phyloP scores from a whole-genome alignment of 1,284 basidiomycete genomes.

The Naganishia sp. region DNA sequence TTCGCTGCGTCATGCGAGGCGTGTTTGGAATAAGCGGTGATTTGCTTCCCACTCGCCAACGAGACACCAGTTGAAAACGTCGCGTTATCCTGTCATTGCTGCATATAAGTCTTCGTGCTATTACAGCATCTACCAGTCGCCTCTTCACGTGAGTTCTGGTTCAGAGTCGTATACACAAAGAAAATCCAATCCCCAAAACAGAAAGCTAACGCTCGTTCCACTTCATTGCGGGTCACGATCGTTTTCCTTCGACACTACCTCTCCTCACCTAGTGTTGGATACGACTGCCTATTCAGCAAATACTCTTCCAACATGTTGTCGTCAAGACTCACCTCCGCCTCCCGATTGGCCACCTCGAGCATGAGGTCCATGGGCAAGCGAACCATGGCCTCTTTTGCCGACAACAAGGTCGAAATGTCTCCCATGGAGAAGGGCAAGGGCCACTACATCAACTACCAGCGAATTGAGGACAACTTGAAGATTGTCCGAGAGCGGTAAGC shows the following conservation, averaged over 20 bases:
- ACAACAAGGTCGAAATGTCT: constrained; percentile 91
- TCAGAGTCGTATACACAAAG: constrained; percentile 4
- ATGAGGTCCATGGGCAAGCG: constrained; percentile 29
- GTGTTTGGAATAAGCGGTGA: constrained; percentile 17
- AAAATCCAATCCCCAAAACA: constrained; percentile 2
- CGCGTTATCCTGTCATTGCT: constrained; percentile 5
- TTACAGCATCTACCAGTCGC: constrained; percentile 5
- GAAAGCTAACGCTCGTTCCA: constrained; percentile 15
- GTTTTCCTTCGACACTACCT: background rate
- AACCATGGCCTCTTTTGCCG: constrained; percentile 63
- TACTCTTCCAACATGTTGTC: constrained; percentile 29
- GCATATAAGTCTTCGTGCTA: constrained; percentile 12
- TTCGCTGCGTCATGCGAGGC: constrained; percentile 11
- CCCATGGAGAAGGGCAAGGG: constrained; percentile 74
- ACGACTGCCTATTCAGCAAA: constrained; percentile 21
- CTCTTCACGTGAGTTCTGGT: constrained; percentile 2
- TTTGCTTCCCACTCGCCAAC: constrained; percentile 20
- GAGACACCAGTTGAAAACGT: constrained; percentile 13
- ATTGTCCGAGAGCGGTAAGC: constrained; percentile 76
- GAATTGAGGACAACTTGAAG: constrained; percentile 91
- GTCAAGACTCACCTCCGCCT: constrained; percentile 30
- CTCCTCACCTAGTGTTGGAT: constrained; percentile 12
- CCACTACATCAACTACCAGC: constrained; percentile 92
- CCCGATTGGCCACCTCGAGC: constrained; percentile 29
- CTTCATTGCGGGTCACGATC: constrained; percentile 3